These are phyloP conservation scores for Globisporangium sylvaticum DNA, from an alignment of 352 stramenopile genomes.

Conservation along the genomic window DNA sequence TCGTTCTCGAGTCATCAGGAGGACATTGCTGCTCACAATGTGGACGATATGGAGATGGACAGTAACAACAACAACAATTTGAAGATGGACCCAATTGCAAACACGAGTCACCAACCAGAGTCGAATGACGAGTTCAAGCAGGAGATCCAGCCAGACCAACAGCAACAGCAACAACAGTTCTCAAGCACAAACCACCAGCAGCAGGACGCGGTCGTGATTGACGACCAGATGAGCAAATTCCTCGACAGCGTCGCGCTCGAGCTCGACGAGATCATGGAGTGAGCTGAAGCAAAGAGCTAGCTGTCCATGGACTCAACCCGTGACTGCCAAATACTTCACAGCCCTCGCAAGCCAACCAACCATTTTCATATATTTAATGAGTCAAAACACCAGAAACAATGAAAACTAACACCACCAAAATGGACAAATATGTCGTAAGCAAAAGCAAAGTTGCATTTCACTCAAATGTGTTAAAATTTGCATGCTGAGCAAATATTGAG, in stretches of 20 bases:
- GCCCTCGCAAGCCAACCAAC: not conserved
- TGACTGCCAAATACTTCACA: too few relatives aligned
- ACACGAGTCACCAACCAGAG: not conserved
- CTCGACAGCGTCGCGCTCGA: conserved; percentile 79
- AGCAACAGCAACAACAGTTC: conserved; percentile 3
- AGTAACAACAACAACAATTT: not conserved
- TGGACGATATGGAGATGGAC: not conserved
- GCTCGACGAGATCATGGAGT: conserved; percentile 74
- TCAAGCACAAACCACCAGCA: not conserved
- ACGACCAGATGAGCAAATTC: conserved; percentile 80
- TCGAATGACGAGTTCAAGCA: not conserved
- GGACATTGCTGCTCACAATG: not conserved
- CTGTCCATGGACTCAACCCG: too few relatives aligned
- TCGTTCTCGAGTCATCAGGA: not conserved
- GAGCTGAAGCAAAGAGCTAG: conserved; percentile 5
- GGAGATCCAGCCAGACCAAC: not conserved
- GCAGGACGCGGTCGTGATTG: conserved; percentile 21
- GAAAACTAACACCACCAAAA: not conserved
- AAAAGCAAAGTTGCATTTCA: not conserved
- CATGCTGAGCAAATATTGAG: not conserved
- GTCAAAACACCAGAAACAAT: not conserved
- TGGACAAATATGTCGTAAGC: not conserved
- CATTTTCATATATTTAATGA: not conserved
- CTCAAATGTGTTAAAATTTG: not conserved
- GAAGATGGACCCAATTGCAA: not conserved